These are phyloP conservation scores for Coccomyxa sp. DNA, from an alignment of 139 green algal species.

Conservation along the genomic window DNA sequence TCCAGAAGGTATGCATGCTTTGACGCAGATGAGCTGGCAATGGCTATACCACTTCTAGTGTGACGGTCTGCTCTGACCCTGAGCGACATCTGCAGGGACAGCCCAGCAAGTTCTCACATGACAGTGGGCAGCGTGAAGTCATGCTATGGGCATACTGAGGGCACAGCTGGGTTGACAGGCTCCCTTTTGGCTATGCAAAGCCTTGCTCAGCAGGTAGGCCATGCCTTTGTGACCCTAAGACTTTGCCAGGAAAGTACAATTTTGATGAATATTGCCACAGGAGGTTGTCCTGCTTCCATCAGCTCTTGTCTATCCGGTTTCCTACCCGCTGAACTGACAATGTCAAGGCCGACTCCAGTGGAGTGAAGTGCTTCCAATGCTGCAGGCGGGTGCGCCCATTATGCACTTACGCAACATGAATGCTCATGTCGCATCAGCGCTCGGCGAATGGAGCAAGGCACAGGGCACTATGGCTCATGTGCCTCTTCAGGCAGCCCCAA, in stretches of 20 bases:
- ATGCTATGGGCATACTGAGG: slow-evolving; percentile 70
- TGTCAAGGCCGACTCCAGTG: no score
- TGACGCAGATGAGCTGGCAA: no score
- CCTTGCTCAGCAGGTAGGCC: slow-evolving; percentile 12
- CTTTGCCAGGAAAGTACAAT: no score
- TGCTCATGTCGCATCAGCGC: slow-evolving; percentile 21
- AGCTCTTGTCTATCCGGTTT: no score
- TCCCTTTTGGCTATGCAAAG: slow-evolving; percentile 24
- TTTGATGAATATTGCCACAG: no score
- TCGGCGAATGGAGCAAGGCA: slow-evolving; percentile 4
- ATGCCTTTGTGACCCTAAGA: no score
- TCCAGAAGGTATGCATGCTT: slow-evolving; percentile 8
- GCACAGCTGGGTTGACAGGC: slow-evolving; percentile 29
- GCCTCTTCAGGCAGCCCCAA: slow-evolving; percentile 13
- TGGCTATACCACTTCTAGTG: not conserved
- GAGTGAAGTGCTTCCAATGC: not conserved
- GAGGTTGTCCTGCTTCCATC: no score
- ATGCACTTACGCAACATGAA: slow-evolving; percentile 38
- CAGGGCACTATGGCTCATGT: not conserved
- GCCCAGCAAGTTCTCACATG: slow-evolving; percentile 9
- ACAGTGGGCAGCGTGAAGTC: slow-evolving; percentile 59
- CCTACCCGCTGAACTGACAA: no score
- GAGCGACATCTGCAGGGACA: not conserved
- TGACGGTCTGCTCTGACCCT: not conserved
- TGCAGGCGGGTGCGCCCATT: slow-evolving; percentile 10